Base-by-base conservation (phyloP, 768 basidiomycete species). In the Trametes meyenii region DNA sequence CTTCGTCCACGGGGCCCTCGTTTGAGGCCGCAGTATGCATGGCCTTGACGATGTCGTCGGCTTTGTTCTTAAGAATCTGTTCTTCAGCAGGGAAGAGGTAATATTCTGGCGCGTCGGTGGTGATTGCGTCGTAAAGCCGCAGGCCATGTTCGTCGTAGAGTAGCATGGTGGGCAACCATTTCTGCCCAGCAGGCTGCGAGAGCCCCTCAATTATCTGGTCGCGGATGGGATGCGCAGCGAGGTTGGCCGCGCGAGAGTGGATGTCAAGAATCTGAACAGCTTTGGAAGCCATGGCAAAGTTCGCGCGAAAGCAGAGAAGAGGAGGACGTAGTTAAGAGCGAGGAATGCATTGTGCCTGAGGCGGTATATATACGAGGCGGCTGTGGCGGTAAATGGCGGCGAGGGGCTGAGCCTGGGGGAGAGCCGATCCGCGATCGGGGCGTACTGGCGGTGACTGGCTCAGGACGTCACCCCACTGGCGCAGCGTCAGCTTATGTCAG, bases 81-180 rank as follows among this genome's bases (percentile, higher is more conserved):
- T 96, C 88, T 74, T 98, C 97, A 0, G 92, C 92, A 3, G 79
- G 75, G 73, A 96, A 99, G 38, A 95, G 80, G 71, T 98, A 98
- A 72, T 99, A 99, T 69, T 94, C 90, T 12, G 83, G 79, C 0
- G 82, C 88, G 29, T 85, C 76, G 8, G 88, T 89, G 1, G 94
- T 94, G 50, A 96, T 90, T 40, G 84, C 80, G 75, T 96, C 94
- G 76, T 94, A 96, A 16, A 95, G 79, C 73, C 85, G 81, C 56
- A 99, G 79, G 0, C 97, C 97, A 21, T 77, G 80, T 69, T 96
- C 90, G 65, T 94, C 86, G 75, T 98, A 98, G 11, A 97, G 79
- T 12, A 95, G 80, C 72, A 92, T 76, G 0, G 93, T 95, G 7
- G 95, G 94, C 21, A 97, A 73, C 26, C 80, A 77, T 72, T 87